Evolutionary conservation across 345 rosid species (phyloP).

Genomic region (Pugionium cornutum): DNA sequence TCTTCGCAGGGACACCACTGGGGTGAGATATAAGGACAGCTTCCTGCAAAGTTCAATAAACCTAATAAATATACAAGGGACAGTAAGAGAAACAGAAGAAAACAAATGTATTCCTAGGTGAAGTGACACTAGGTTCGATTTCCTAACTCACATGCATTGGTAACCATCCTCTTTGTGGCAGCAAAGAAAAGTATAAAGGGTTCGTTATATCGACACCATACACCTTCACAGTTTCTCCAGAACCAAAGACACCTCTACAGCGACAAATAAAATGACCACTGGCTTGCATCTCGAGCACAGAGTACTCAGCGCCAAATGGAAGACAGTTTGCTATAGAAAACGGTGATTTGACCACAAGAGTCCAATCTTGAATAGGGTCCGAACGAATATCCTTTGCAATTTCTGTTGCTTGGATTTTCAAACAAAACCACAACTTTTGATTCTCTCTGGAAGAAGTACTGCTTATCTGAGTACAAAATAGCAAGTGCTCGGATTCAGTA

Average conservation of each 20-base stretch:
- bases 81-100: conserved; percentile 16
- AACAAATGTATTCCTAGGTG: conserved; percentile 11
- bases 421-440: conserved; percentile 74
- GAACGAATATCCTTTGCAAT: conserved; percentile 76
- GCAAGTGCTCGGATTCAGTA: conserved; percentile 63
- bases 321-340: conserved; percentile 75
- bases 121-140: conserved; percentile 24
- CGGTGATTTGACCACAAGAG: conserved; percentile 78
- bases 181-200: conserved; percentile 69
- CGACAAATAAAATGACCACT: conserved; percentile 63
- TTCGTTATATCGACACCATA: conserved; percentile 71
- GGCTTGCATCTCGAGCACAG: conserved; percentile 70
- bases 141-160: conserved; percentile 62
- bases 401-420: conserved; percentile 71
- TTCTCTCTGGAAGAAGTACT: conserved; percentile 62
- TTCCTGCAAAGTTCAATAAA: conserved; percentile 55
- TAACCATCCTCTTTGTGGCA: conserved; percentile 89
- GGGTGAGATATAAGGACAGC: conserved; percentile 90
- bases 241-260: conserved; percentile 62
- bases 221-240: conserved; percentile 73
- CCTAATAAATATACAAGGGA: conserved; percentile 19
- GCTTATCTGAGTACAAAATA: conserved; percentile 62
- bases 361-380: conserved; percentile 92
- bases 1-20: conserved; percentile 67
- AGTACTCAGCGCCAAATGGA: conserved; percentile 82